These are phyloP conservation scores for Bauhinia variegata DNA, from an alignment of 306 rosid genomes.

Conservation along the genomic window DNA sequence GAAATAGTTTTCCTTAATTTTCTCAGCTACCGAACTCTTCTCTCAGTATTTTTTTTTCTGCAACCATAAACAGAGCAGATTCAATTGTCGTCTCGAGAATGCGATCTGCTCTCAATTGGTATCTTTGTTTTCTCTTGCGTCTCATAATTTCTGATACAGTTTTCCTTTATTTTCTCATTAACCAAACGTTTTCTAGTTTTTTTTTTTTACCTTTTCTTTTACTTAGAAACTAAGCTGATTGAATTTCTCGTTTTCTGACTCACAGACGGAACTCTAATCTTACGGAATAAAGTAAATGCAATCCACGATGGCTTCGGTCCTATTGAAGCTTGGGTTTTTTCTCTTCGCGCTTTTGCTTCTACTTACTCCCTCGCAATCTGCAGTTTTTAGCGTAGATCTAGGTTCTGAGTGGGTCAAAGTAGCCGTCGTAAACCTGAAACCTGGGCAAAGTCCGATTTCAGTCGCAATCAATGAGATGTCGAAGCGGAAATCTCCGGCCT, in stretches of 20 bases:
- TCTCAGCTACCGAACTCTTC: too few species aligned
- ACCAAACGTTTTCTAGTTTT: slow-evolving; percentile 9
- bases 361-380: slow-evolving; percentile 72
- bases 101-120: slow-evolving; percentile 57
- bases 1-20: too few species aligned
- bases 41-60: too few species aligned
- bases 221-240: neutral
- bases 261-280: slow-evolving; percentile 47
- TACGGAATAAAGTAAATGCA: slow-evolving; percentile 17
- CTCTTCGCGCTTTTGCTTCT: slow-evolving; percentile 43
- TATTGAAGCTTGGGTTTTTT: slow-evolving; percentile 52
- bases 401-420: slow-evolving; percentile 92
- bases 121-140: slow-evolving; percentile 2
- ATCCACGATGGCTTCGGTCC: slow-evolving; percentile 61
- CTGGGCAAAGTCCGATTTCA: slow-evolving; percentile 90
- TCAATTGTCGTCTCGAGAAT: slow-evolving; percentile 47
- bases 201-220: too few species aligned
- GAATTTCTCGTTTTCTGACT: slow-evolving; percentile 17
- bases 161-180: slow-evolving; percentile 2
- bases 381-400: slow-evolving; percentile 94
- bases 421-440: slow-evolving; percentile 91
- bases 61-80: slow-evolving; percentile 29
- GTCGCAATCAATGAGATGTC: slow-evolving; percentile 97
- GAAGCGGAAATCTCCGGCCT: slow-evolving; percentile 83
- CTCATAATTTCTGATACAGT: neutral